phyloP scores from a whole-genome alignment of 73 alveolate genomes.

The Tetrahymena elliotti region DNA sequence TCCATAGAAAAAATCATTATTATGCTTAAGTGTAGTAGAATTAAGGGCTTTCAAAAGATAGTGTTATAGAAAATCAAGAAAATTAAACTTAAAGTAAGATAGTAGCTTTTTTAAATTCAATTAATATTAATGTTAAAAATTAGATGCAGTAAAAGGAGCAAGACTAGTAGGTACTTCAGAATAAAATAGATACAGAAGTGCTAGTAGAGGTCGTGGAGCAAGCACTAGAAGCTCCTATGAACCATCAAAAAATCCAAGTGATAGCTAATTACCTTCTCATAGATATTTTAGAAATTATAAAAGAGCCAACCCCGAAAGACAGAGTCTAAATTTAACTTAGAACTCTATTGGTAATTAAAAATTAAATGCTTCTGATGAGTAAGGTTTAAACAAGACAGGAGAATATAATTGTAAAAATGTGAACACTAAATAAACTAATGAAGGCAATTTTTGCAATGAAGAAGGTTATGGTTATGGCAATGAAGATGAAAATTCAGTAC shows the following conservation, averaged over 20 bases:
- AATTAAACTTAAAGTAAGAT: background rate
- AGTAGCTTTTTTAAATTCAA: too few relatives aligned
- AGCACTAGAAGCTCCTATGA: background rate
- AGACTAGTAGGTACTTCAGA: background rate
- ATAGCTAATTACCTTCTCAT: background rate
- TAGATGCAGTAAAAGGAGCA: background rate
- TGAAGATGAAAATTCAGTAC: background rate
- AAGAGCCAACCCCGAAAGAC: background rate
- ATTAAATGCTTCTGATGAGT: background rate
- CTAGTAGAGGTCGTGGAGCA: background rate
- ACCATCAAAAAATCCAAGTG: background rate
- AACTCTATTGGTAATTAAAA: background rate
- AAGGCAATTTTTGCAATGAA: background rate
- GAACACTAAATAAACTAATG: background rate
- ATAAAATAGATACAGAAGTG: background rate
- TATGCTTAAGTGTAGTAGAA: background rate
- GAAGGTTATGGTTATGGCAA: background rate
- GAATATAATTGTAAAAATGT: background rate
- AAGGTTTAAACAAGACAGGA: background rate
- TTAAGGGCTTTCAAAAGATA: background rate
- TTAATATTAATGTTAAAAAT: background rate
- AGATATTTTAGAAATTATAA: background rate
- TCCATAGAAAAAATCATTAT: background rate
- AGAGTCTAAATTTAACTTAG: background rate
- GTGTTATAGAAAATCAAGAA: background rate